phyloP scores from a whole-genome alignment of 2,329 filamentous ascomycete genomes.

The Aspergillus niger region DNA sequence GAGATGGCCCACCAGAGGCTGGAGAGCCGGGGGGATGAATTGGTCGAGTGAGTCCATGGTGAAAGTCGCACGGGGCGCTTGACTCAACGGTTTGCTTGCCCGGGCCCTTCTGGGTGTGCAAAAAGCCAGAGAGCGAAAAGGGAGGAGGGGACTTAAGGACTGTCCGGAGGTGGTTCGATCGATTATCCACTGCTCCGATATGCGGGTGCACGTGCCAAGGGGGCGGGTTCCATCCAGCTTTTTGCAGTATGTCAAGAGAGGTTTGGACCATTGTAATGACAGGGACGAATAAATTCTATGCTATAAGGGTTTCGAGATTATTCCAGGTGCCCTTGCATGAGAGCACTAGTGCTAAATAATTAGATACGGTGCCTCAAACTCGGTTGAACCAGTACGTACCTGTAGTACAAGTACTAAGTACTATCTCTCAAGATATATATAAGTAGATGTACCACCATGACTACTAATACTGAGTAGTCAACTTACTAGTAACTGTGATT shows the following conservation, averaged over 20 bases:
- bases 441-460: too few species aligned
- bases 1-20: slow-evolving; percentile 22
- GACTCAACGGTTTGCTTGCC: slow-evolving; percentile 12
- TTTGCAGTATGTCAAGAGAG: not conserved
- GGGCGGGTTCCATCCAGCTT: not conserved
- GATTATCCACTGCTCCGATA: slow-evolving; percentile 21
- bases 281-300: too few species aligned
- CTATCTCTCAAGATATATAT: too few species aligned
- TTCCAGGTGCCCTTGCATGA: too few species aligned
- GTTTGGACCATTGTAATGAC: not conserved
- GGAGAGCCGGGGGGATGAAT: slow-evolving; percentile 26
- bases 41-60: slow-evolving; percentile 30
- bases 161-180: slow-evolving; percentile 18
- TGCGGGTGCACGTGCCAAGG: slow-evolving; percentile 20
- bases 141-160: not conserved
- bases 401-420: too few species aligned
- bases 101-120: slow-evolving; percentile 1
- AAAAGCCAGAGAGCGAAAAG: not conserved
- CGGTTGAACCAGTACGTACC: too few species aligned
- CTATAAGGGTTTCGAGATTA: too few species aligned
- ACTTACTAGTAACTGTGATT: too few species aligned
- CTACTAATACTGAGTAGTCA: too few species aligned
- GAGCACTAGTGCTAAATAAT: too few species aligned
- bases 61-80: slow-evolving; percentile 18
- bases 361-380: too few species aligned